These are phyloP conservation scores for Boeremia lycopersici DNA, from an alignment of 2,329 filamentous ascomycete species.

Conservation along the genomic window DNA sequence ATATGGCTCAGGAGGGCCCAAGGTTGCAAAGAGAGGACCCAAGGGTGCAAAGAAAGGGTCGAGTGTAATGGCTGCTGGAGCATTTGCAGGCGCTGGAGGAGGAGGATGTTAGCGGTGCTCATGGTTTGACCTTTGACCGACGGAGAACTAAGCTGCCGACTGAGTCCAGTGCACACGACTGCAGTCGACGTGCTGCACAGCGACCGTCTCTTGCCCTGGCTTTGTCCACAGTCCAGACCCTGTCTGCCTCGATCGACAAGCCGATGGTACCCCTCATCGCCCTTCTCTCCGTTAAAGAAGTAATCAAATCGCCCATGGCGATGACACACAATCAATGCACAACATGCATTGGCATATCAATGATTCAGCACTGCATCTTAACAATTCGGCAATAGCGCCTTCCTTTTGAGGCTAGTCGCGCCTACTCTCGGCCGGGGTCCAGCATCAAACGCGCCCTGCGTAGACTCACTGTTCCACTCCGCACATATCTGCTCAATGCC, in stretches of 20 bases:
- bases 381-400: conserved; percentile 1
- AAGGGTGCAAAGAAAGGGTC: no score
- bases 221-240: no score
- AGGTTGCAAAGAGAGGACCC: no score
- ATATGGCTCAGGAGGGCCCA: no score
- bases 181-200: no score
- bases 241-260: background rate
- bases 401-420: conserved; percentile 1
- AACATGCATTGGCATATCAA: background rate
- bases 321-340: background rate
- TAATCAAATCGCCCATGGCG: background rate
- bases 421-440: background rate
- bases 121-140: background rate
- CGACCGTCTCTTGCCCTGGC: no score
- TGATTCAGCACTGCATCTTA: background rate
- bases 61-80: background rate
- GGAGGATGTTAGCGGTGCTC: background rate
- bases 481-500: conserved; percentile 28
- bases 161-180: no score
- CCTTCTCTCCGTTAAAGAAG: background rate
- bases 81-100: background rate
- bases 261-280: conserved; percentile 1
- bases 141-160: no score
- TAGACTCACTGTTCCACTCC: background rate
- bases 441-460: conserved; percentile 7